phyloP scores from a whole-genome alignment of 2,329 filamentous ascomycete genomes.

The Tolypocladium paradoxum region DNA sequence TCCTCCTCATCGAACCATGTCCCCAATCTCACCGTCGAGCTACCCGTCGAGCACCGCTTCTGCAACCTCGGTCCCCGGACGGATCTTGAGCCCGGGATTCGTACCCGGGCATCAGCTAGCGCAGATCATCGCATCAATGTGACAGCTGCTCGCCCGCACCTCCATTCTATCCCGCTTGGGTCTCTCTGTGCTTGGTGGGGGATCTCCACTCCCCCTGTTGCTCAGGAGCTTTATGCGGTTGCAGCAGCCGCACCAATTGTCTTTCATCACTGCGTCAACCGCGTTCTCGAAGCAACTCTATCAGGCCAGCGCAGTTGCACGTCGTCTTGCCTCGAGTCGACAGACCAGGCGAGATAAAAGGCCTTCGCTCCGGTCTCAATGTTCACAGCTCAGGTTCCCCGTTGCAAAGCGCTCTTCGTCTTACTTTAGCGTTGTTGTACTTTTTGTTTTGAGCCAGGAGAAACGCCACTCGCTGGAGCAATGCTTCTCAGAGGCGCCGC shows the following conservation, averaged over 20 bases:
- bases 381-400: not conserved
- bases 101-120: not conserved
- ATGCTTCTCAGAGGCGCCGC: not conserved
- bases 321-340: not conserved
- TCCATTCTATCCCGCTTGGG: not conserved
- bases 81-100: too few relatives aligned
- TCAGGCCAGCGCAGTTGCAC: too few relatives aligned
- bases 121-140: not conserved
- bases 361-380: not conserved
- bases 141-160: not conserved
- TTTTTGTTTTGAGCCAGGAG: not conserved
- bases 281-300: too few relatives aligned
- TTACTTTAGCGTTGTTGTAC: too few relatives aligned
- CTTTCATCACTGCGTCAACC: too few relatives aligned
- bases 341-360: not conserved
- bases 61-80: not conserved
- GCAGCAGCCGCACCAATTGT: too few relatives aligned
- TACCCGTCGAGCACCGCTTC: not conserved
- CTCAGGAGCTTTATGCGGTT: too few relatives aligned
- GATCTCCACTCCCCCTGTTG: not conserved
- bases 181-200: not conserved
- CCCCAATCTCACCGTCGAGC: not conserved
- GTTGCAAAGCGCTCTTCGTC: not conserved
- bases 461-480: not conserved
- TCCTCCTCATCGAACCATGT: too few relatives aligned